Evolutionary conservation across 139 green algal species (phyloP).

Genomic region (Microglena sp.): DNA sequence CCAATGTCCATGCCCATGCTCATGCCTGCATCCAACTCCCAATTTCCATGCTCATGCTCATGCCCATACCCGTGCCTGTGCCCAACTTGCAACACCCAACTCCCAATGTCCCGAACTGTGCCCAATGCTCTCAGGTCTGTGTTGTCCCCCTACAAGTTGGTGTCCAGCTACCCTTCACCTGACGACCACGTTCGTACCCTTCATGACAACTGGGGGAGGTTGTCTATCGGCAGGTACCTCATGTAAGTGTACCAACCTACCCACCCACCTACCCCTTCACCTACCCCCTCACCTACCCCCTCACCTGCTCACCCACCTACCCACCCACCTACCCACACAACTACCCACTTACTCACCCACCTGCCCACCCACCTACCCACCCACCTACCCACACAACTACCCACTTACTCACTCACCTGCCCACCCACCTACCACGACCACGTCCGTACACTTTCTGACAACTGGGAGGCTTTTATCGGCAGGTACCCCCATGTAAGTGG

Average conservation of each 20-base stretch:
- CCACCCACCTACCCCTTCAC: too few relatives aligned
- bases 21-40: background rate
- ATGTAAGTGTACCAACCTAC: too few relatives aligned
- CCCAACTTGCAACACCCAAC: background rate
- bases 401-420: too few relatives aligned
- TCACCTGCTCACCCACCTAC: too few relatives aligned
- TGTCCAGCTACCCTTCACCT: constrained; percentile 61
- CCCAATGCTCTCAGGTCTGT: constrained; percentile 47
- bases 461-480: constrained; percentile 50
- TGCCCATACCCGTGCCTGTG: background rate
- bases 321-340: too few relatives aligned
- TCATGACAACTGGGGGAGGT: constrained; percentile 86
- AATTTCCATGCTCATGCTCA: background rate
- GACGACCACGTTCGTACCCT: constrained; percentile 76
- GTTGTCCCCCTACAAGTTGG: constrained; percentile 55
- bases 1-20: background rate
- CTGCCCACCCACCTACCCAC: background rate
- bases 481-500: background rate
- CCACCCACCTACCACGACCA: constrained; percentile 31
- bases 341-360: background rate
- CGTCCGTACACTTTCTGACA: constrained; percentile 86
- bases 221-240: too few relatives aligned
- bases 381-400: too few relatives aligned
- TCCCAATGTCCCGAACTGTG: too few relatives aligned
- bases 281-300: too few relatives aligned